Evolutionary conservation across 1,284 basidiomycete species (phyloP).

Genomic region (Moniliophthora roreri): DNA sequence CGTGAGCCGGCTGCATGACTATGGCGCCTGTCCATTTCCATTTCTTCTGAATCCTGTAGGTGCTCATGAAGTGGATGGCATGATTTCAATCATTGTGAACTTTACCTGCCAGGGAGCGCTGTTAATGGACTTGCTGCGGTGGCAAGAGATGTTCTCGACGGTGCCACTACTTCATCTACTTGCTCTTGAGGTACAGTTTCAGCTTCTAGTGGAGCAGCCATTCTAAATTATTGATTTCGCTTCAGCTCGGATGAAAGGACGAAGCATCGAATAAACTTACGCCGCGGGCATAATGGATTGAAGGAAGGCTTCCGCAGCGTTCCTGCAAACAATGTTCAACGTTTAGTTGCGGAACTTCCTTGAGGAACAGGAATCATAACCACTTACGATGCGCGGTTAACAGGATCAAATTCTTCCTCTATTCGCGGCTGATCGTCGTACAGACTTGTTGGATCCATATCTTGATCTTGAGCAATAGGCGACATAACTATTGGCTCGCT

Average conservation of each 20-base stretch:
- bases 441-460: neutral
- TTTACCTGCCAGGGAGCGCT: neutral
- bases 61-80: neutral
- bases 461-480: neutral
- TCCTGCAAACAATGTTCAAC: too few relatives aligned
- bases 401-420: too few relatives aligned
- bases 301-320: slow-evolving; percentile 1
- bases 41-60: slow-evolving; percentile 6
- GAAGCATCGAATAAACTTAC: neutral
- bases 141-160: neutral
- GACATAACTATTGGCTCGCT: neutral
- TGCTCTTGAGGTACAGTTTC: neutral
- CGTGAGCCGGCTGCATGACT: neutral
- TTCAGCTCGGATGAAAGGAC: neutral
- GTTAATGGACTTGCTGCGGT: too few relatives aligned
- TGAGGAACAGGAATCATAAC: neutral
- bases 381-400: neutral
- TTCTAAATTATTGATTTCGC: neutral
- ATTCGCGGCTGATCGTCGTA: neutral
- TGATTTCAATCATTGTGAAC: neutral
- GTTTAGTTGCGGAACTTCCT: too few relatives aligned
- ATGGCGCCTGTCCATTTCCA: slow-evolving; percentile 11
- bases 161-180: neutral
- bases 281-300: neutral
- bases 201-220: neutral